These are phyloP conservation scores for Schwanniomyces occidentalis DNA, from an alignment of 805 yeast species.

Conservation along the genomic window DNA sequence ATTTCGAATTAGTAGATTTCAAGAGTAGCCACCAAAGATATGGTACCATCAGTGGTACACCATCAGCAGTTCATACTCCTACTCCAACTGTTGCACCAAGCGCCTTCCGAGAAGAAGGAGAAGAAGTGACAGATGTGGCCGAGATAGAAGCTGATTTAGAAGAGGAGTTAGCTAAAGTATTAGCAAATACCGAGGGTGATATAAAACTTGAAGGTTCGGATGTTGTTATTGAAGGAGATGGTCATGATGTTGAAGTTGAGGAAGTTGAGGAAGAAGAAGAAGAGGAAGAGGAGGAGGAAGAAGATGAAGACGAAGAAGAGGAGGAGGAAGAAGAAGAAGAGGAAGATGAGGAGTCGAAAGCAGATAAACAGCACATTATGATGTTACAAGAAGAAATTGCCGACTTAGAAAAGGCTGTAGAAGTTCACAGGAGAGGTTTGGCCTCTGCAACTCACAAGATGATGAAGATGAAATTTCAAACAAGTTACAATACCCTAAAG, in stretches of 20 bases:
- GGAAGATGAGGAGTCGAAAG: slow-evolving; percentile 54
- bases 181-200: slow-evolving; percentile 38
- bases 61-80: slow-evolving; percentile 29
- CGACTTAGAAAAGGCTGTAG: slow-evolving; percentile 77
- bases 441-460: slow-evolving; percentile 78
- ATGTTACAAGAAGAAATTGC: slow-evolving; percentile 80
- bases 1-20: slow-evolving; percentile 69
- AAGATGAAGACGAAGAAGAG: slow-evolving; percentile 54
- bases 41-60: slow-evolving; percentile 23
- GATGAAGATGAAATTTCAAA: slow-evolving; percentile 81
- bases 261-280: slow-evolving; percentile 52
- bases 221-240: slow-evolving; percentile 21
- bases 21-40: slow-evolving; percentile 28
- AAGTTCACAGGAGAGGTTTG: slow-evolving; percentile 70
- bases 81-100: slow-evolving; percentile 11
- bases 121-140: slow-evolving; percentile 18
- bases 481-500: slow-evolving; percentile 73
- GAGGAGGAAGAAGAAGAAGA: slow-evolving; percentile 51
- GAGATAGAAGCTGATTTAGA: slow-evolving; percentile 42
- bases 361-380: slow-evolving; percentile 52
- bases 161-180: slow-evolving; percentile 57
- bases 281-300: slow-evolving; percentile 57
- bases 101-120: slow-evolving; percentile 10
- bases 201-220: slow-evolving; percentile 8
- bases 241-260: slow-evolving; percentile 45